Percentiles rank a stretch among this genome's conserved stretches.
Conservation (phyloP, 805 yeast species). For the Yarrowia sp. region DNA sequence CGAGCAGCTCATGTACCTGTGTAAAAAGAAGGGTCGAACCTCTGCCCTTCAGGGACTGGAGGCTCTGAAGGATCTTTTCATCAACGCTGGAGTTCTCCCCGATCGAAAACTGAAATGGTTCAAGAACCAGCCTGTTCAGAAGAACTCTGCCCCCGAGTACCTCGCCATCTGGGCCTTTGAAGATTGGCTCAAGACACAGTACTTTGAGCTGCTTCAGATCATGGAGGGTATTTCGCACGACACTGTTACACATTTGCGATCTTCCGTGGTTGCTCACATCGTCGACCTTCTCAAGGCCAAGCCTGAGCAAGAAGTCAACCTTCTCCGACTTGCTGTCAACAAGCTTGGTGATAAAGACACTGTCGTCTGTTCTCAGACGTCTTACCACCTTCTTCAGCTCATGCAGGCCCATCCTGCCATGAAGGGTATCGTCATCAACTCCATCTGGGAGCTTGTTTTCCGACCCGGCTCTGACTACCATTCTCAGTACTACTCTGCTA, state of each 20-base stretch:
- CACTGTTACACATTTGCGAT: slow-evolving; percentile 81
- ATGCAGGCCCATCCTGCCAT: slow-evolving; percentile 94
- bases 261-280: slow-evolving; percentile 69
- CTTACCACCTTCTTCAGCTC: slow-evolving; percentile 70
- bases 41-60: slow-evolving; percentile 88
- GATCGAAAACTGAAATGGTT: slow-evolving; percentile 78
- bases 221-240: slow-evolving; percentile 84
- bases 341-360: slow-evolving; percentile 91
- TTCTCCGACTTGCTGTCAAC: slow-evolving; percentile 83
- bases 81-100: slow-evolving; percentile 69
- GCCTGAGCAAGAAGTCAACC: slow-evolving; percentile 95
- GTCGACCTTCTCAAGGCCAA: slow-evolving; percentile 77
- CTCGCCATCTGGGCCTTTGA: slow-evolving; percentile 80
- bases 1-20: slow-evolving; percentile 70
- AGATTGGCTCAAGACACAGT: slow-evolving; percentile 75
- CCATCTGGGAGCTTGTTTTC: slow-evolving; percentile 76
- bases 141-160: slow-evolving; percentile 48
- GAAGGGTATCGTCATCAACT: slow-evolving; percentile 75
- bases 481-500: slow-evolving; percentile 79
- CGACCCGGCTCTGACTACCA: slow-evolving; percentile 74
- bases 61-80: slow-evolving; percentile 82
- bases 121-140: slow-evolving; percentile 63
- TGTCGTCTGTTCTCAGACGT: slow-evolving; percentile 84
- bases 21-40: slow-evolving; percentile 88
- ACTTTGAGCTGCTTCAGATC: slow-evolving; percentile 69